A percentile compares a stretch with the other conserved stretches of the same genome.
These are phyloP conservation scores for Plasmodium blacklocki DNA, from an alignment of 169 alveolate genomes.

Conservation along the genomic window DNA sequence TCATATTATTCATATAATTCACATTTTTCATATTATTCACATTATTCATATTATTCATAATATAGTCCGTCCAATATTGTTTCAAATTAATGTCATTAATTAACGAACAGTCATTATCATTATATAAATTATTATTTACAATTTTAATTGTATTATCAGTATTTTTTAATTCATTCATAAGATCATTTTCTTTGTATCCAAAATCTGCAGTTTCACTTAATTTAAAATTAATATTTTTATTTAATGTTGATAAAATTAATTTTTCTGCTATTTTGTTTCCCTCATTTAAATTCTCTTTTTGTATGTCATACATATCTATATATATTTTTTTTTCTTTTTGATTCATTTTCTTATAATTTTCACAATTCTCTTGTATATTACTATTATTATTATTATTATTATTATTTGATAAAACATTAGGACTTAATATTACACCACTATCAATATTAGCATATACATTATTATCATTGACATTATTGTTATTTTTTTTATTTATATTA, in stretches of 20 bases:
- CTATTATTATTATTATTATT: too few relatives aligned
- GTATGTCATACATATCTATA: not conserved
- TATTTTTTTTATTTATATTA: too few relatives aligned
- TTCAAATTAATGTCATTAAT: not conserved
- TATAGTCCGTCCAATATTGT: not conserved
- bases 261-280: not conserved
- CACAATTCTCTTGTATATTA: too few relatives aligned
- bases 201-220: conserved; percentile 75
- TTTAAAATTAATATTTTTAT: conserved; percentile 11
- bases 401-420: too few relatives aligned
- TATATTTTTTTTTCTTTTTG: not conserved
- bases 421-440: too few relatives aligned
- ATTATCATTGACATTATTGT: too few relatives aligned
- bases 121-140: not conserved
- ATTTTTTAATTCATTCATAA: conserved; percentile 12
- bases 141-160: conserved; percentile 13
- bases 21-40: too few relatives aligned
- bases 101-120: not conserved
- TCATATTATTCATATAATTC: not conserved
- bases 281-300: not conserved
- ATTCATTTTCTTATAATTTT: too few relatives aligned
- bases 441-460: too few relatives aligned
- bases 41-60: conserved; percentile 1
- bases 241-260: not conserved
- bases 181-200: conserved; percentile 38